Evolutionary conservation across 176 grass and related monocot genomes (phyloP), one percentile per base, ranked within the genome.

Genomic region (Pontederia paniculata): DNA sequence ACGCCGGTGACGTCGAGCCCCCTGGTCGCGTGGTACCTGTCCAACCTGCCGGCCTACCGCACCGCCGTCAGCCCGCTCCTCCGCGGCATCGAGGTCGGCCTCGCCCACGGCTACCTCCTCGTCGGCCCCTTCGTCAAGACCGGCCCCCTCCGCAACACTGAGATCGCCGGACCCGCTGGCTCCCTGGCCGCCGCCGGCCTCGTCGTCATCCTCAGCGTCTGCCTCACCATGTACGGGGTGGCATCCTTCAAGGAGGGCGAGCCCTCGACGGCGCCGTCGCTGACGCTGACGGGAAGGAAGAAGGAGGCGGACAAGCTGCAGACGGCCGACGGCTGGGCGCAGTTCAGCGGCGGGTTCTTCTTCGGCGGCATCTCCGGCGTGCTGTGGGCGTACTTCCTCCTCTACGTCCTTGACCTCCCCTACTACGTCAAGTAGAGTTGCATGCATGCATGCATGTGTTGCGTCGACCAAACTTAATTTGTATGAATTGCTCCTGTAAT

Each of bases 251-350:
- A 58, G 7, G 86, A 97, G 57, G 86, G 83, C 0, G 86, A 79
- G 2, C 83, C 93, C 0, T 90, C 93, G 51, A 90, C 66, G 2
- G 93, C 86, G 12, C 93, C 93, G 0, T 51, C 74, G 54, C 78
- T 97, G 48, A 97, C 93, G 17, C 81, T 97, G 46, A 97, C 93
- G 0, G 86, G 93, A 0, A 54, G 93, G 60, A 90, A 91, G 83
- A 97, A 97, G 80, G 93, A 80, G 77, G 93, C 83, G 10, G 86
- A 97, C 74, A 90, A 91, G 80, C 83, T 97, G 22, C 93, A 88
- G 74, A 97, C 93, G 7, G 80, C 93, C 10, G 93, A 97, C 0
- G 93, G 93, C 0, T 97, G 93, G 93, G 50, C 83, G 4, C 74
- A 91, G 77, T 97, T 97, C 75, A 62, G 74, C 9, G 93, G 86